These are phyloP conservation scores for Aspergillus pseudotamarii DNA, from an alignment of 2,329 filamentous ascomycete species.

Conservation along the genomic window DNA sequence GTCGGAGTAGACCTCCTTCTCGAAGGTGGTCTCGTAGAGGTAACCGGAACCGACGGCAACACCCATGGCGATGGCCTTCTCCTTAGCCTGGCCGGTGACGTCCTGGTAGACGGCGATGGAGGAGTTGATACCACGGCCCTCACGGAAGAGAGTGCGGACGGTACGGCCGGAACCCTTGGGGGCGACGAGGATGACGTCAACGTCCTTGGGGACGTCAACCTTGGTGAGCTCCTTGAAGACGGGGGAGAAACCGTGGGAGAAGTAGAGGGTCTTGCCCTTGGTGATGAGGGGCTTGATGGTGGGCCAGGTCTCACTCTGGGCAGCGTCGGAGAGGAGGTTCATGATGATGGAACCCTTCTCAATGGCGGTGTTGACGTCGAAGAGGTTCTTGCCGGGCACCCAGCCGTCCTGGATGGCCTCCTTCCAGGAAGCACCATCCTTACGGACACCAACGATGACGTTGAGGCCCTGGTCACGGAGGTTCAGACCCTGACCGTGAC, in stretches of 20 bases:
- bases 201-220: constrained; percentile 91
- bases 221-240: constrained; percentile 99
- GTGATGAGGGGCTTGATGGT: constrained; percentile 95
- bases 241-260: constrained; percentile 99
- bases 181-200: constrained; percentile 98
- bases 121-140: constrained; percentile 99
- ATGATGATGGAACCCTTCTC: constrained; percentile 91
- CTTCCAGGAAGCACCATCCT: constrained; percentile 98
- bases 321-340: constrained; percentile 98
- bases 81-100: constrained; percentile 95
- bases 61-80: constrained; percentile 95
- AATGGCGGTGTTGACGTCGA: constrained; percentile 97
- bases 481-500: constrained; percentile 98
- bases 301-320: constrained; percentile 98
- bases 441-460: constrained; percentile 97
- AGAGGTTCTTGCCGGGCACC: constrained; percentile 98
- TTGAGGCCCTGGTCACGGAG: constrained; percentile 99
- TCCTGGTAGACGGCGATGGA: constrained; percentile 98
- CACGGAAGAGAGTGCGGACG: constrained; percentile 96
- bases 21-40: constrained; percentile 99
- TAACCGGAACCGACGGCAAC: constrained; percentile 97
- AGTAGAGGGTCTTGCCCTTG: constrained; percentile 99
- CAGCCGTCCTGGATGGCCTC: constrained; percentile 96
- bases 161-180: constrained; percentile 99
- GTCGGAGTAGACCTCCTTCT: constrained; percentile 99